A percentile compares a stretch with the other conserved stretches of the same genome.
phyloP scores from a whole-genome alignment of 2,329 filamentous ascomycete species.

The Aspergillus cejpii region DNA sequence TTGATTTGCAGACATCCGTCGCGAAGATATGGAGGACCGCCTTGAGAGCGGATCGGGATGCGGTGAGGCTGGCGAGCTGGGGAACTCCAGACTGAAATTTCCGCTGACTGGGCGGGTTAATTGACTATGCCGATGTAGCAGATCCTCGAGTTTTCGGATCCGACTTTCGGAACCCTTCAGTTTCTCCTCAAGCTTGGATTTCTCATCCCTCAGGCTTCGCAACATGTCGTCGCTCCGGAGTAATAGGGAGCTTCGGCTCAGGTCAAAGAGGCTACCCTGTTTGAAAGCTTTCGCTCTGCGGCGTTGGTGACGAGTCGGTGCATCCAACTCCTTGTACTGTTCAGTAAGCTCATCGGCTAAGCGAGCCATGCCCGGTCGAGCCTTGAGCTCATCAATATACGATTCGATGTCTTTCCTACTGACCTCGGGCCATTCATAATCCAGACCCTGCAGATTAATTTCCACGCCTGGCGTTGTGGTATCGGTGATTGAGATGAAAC shows the following conservation, averaged over 20 bases:
- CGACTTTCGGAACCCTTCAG: slow-evolving; percentile 80
- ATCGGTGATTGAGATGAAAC: slow-evolving; percentile 60
- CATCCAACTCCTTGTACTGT: slow-evolving; percentile 69
- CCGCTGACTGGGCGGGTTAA: slow-evolving; percentile 49
- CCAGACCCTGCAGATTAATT: slow-evolving; percentile 74
- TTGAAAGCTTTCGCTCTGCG: slow-evolving; percentile 91
- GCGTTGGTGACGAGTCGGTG: slow-evolving; percentile 76
- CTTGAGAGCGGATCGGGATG: slow-evolving; percentile 44
- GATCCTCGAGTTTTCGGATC: slow-evolving; percentile 81
- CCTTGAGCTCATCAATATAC: slow-evolving; percentile 61
- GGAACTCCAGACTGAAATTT: slow-evolving; percentile 42
- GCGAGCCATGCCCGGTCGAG: slow-evolving; percentile 57
- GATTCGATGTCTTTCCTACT: slow-evolving; percentile 68
- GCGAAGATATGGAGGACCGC: slow-evolving; percentile 55
- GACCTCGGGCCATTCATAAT: slow-evolving; percentile 72
- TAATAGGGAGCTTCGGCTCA: slow-evolving; percentile 79
- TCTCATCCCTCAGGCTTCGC: slow-evolving; percentile 73
- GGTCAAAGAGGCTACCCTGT: slow-evolving; percentile 88
- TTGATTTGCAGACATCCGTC: slow-evolving; percentile 56
- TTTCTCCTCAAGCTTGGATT: slow-evolving; percentile 64
- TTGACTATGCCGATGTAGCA: slow-evolving; percentile 74
- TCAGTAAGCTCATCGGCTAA: slow-evolving; percentile 67
- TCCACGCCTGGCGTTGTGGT: slow-evolving; percentile 69
- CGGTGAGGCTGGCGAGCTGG: slow-evolving; percentile 38
- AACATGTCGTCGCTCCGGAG: slow-evolving; percentile 80